Conservation (phyloP, 495 filamentous ascomycete species). For the Tetracladium setigerum region DNA sequence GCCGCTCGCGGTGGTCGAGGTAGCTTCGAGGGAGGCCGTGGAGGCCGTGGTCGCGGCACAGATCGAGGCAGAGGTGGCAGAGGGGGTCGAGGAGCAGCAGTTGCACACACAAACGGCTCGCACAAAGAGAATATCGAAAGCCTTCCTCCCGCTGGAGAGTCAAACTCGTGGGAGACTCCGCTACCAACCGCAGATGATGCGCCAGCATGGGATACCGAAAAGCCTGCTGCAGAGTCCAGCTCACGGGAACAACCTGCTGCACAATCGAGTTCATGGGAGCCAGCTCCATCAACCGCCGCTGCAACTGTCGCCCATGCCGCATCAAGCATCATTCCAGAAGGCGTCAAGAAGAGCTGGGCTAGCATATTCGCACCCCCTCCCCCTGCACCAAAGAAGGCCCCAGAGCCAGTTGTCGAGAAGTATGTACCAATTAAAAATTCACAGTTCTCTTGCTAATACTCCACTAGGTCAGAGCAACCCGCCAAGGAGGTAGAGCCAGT, state of each 20-base stretch:
- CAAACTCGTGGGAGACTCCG: slow-evolving; percentile 14
- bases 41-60: slow-evolving; percentile 62
- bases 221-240: slow-evolving; percentile 30
- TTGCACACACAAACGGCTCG: slow-evolving; percentile 42
- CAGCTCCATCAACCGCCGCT: slow-evolving; percentile 17
- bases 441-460: slow-evolving; percentile 3
- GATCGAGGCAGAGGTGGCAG: slow-evolving; percentile 72
- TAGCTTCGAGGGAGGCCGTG: slow-evolving; percentile 55
- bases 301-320: slow-evolving; percentile 18
- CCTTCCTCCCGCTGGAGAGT: slow-evolving; percentile 35
- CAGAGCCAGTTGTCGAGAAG: slow-evolving; percentile 18
- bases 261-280: slow-evolving; percentile 14
- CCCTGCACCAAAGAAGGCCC: slow-evolving; percentile 20
- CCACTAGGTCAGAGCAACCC: slow-evolving; percentile 10
- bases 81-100: slow-evolving; percentile 56
- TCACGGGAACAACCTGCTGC: slow-evolving; percentile 25
- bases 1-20: slow-evolving; percentile 55
- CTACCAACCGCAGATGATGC: slow-evolving; percentile 13
- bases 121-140: slow-evolving; percentile 40
- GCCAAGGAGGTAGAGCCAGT: slow-evolving; percentile 11
- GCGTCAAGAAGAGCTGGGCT: slow-evolving; percentile 46
- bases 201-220: slow-evolving; percentile 24
- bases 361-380: slow-evolving; percentile 42
- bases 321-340: slow-evolving; percentile 24
- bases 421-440: slow-evolving; percentile 3